Percentiles rank a stretch among this genome's conserved stretches.
phyloP scores from a whole-genome alignment of 2,329 filamentous ascomycete genomes.

The Stagonosporopsis vannaccii region DNA sequence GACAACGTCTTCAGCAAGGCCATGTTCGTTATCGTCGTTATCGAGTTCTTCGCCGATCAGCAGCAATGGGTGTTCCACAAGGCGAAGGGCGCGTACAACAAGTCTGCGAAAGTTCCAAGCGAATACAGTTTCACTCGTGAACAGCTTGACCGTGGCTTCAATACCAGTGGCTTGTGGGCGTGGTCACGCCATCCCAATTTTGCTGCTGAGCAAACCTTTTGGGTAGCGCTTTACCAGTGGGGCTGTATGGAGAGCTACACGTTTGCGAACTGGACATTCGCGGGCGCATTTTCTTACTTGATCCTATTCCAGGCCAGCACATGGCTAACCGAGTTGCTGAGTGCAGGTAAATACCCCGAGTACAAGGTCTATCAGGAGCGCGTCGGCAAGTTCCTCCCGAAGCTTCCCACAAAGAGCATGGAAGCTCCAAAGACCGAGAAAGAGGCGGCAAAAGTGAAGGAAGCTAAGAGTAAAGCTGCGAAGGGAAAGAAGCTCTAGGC shows the following conservation, averaged over 20 bases:
- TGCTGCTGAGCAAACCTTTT: conserved; percentile 87
- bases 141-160: conserved; percentile 89
- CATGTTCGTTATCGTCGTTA: conserved; percentile 65
- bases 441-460: conserved; percentile 31
- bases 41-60: conserved; percentile 84
- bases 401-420: conserved; percentile 43
- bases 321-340: conserved; percentile 84
- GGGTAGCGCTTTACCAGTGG: conserved; percentile 90
- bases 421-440: conserved; percentile 31
- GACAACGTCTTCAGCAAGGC: conserved; percentile 66
- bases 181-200: conserved; percentile 96
- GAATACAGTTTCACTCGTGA: conserved; percentile 69
- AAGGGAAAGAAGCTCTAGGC: conserved; percentile 15
- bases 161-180: conserved; percentile 82
- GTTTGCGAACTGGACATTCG: conserved; percentile 78
- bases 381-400: conserved; percentile 85
- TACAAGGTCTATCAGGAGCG: conserved; percentile 84
- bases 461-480: conserved; percentile 30
- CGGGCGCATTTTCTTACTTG: conserved; percentile 74
- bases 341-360: conserved; percentile 82
- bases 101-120: conserved; percentile 73
- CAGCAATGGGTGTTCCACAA: conserved; percentile 91
- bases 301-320: conserved; percentile 90
- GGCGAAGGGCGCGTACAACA: conserved; percentile 79
- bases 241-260: conserved; percentile 75